phyloP scores from a whole-genome alignment of 129 eudicot genomes.

The Escallonia herrerae region DNA sequence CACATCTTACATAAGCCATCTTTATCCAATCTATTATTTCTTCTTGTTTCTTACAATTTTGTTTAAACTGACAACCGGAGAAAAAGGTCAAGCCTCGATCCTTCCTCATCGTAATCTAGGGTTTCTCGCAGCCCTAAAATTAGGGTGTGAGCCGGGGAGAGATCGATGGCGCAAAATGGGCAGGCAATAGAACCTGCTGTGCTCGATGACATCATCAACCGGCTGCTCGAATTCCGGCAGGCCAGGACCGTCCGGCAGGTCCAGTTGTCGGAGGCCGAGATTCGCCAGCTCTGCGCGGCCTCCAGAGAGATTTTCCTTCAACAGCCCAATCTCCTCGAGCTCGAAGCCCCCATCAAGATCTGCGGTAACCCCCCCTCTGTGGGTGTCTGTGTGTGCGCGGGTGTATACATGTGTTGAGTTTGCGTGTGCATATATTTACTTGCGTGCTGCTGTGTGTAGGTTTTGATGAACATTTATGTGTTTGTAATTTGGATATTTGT shows the following conservation, averaged over 20 bases:
- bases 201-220: constrained; percentile 57
- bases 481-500: no score
- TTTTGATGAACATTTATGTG: no score
- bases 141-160: background rate
- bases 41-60: no score
- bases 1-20: no score
- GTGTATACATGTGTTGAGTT: no score
- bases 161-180: constrained; percentile 41
- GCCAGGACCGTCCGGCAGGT: constrained; percentile 63
- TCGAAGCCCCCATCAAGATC: constrained; percentile 88
- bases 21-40: no score
- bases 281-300: constrained; percentile 47
- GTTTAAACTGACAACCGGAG: background rate
- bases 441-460: background rate
- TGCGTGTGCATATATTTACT: no score
- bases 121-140: constrained; percentile 24
- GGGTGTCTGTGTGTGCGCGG: no score
- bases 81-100: background rate
- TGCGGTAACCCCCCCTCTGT: constrained; percentile 38
- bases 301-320: constrained; percentile 56
- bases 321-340: constrained; percentile 72
- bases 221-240: constrained; percentile 60
- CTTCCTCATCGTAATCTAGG: constrained; percentile 11
- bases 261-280: constrained; percentile 73
- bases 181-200: constrained; percentile 51